Evolutionary conservation across 495 filamentous ascomycete genomes (phyloP), one percentile per base, ranked within the genome.

Genomic region (Hyaloscypha variabilis): DNA sequence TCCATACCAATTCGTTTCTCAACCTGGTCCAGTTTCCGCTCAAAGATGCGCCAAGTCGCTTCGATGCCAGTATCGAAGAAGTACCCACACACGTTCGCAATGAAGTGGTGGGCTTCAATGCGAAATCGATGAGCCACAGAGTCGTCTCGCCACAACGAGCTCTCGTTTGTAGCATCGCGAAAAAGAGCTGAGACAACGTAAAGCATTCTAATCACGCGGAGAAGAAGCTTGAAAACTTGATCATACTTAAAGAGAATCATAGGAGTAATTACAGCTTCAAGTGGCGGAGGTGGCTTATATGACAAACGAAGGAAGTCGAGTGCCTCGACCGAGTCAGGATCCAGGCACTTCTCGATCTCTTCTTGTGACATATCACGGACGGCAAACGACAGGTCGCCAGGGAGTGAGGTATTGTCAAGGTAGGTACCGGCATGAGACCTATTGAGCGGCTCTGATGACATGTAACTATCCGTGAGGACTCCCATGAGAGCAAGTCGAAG

Each of bases 251-350:
- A 74, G 14, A 99, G 78, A 1, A 87, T 79, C 0, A 76, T 72
- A 0, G 84, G 77, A 0, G 91, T 91, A 26, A 99, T 88, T 60
- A 97, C 81, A 0, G 86, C 77, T 39, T 89, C 85, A 0, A 99
- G 81, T 2, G 90, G 85, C 3, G 83, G 70, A 0, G 94, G 92
- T 0, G 95, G 85, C 46, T 87, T 89, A 78, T 97, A 99, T 58
- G 92, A 88, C 4, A 99, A 78, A 2, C 90, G 87, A 21, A 99
- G 80, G 71, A 99, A 97, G 74, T 99, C 95, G 21, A 97, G 79
- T 0, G 95, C 95, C 75, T 92, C 88, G 31, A 97, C 83, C 0
- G 86, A 86, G 70, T 90, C 83, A 0, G 92, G 88, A 71, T 97
- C 85, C 78, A 92, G 87, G 73, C 90, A 91, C 67, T 83, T 86